These are phyloP conservation scores for Calonectria pteridis DNA, from an alignment of 2,329 filamentous ascomycete genomes.

Conservation along the genomic window DNA sequence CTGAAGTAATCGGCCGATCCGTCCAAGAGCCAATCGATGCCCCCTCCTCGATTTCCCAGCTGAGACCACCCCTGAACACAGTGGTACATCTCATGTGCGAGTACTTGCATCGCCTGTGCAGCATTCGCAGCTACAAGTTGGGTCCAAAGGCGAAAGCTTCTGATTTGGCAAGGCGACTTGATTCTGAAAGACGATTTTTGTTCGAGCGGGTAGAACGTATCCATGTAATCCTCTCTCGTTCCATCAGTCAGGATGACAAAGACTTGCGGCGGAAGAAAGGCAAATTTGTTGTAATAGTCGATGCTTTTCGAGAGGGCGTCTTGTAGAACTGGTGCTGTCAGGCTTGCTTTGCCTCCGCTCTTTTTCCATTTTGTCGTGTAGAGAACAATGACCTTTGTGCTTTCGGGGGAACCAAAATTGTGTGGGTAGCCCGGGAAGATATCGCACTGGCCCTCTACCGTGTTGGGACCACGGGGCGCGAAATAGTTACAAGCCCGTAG, in stretches of 20 bases:
- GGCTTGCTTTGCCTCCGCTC: neutral
- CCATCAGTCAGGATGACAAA: conserved; percentile 23
- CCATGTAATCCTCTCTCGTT: neutral
- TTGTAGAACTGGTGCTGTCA: conserved; percentile 20
- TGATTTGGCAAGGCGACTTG: conserved; percentile 23
- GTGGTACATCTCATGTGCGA: conserved; percentile 34
- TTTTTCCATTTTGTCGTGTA: conserved; percentile 27
- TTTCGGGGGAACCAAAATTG: neutral
- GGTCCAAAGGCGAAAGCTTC: conserved; percentile 20
- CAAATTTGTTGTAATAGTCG: conserved; percentile 17
- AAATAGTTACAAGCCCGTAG: conserved; percentile 18
- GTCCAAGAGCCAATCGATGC: conserved; percentile 15
- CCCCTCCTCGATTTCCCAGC: neutral
- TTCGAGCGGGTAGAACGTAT: conserved; percentile 23
- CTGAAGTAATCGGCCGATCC: conserved; percentile 34
- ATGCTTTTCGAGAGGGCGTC: conserved; percentile 22
- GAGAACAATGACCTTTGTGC: conserved; percentile 17
- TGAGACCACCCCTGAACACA: conserved; percentile 19
- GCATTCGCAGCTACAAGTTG: neutral
- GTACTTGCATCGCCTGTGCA: conserved; percentile 15
- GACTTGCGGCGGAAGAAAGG: conserved; percentile 15
- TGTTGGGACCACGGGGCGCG: neutral
- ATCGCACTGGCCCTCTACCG: conserved; percentile 21
- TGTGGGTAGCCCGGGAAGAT: conserved; percentile 24
- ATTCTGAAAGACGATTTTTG: neutral